Percentiles rank a stretch among this genome's conserved stretches.
phyloP scores from a whole-genome alignment of 495 filamentous ascomycete species.

The Penicillium turbatum region DNA sequence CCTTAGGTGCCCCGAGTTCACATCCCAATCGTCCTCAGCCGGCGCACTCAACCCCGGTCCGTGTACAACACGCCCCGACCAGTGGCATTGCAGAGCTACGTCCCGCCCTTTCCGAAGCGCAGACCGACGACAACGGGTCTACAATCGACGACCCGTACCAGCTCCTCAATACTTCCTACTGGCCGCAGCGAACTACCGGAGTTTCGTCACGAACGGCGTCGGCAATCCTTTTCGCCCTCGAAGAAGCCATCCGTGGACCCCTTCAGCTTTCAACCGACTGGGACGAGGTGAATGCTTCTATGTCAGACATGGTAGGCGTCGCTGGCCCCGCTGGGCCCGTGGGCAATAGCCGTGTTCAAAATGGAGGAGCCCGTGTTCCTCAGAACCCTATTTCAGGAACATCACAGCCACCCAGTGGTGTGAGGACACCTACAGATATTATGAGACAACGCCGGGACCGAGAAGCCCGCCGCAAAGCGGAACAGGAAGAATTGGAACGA shows the following conservation, averaged over 20 bases:
- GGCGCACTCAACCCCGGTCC: conserved; percentile 28
- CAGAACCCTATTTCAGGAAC: conserved; percentile 47
- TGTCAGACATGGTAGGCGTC: conserved; percentile 76
- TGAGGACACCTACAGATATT: conserved; percentile 62
- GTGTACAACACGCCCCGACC: conserved; percentile 20
- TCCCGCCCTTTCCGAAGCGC: conserved; percentile 36
- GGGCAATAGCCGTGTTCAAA: conserved; percentile 44
- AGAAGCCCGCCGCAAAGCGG: conserved; percentile 61
- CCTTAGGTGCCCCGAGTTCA: conserved; percentile 30
- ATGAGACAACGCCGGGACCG: conserved; percentile 68
- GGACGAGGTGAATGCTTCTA: conserved; percentile 87
- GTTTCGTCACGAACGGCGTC: conserved; percentile 63
- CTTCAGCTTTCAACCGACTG: conserved; percentile 79
- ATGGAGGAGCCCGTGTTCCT: conserved; percentile 45
- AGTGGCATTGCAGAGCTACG: conserved; percentile 27
- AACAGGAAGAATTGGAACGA: conserved; percentile 52
- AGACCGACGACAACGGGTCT: conserved; percentile 40
- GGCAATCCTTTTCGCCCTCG: conserved; percentile 85
- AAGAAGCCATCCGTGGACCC: conserved; percentile 83
- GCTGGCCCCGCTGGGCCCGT: conserved; percentile 36
- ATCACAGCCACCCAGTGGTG: conserved; percentile 39
- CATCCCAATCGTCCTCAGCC: conserved; percentile 18
- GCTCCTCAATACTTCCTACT: conserved; percentile 41
- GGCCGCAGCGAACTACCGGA: conserved; percentile 51
- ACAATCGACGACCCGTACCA: conserved; percentile 34